A percentile compares a stretch with the other conserved stretches of the same genome.
Evolutionary conservation across 257 asterid genomes (phyloP).

Genomic region (Salvia splendens): DNA sequence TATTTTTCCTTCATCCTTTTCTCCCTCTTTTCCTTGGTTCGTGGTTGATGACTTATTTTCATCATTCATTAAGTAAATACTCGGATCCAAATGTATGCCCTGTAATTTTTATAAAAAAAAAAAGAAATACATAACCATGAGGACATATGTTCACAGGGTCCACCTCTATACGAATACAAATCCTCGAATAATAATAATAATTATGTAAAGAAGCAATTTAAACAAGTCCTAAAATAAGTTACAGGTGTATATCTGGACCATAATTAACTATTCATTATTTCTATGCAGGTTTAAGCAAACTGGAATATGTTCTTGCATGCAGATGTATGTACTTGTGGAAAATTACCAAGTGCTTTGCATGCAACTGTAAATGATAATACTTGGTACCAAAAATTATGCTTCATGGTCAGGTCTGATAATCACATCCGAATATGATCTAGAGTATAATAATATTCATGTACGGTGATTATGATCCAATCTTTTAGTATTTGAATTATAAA

Average conservation of each 20-base stretch:
- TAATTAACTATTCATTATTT: slow-evolving; percentile 3
- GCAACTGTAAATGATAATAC: background rate
- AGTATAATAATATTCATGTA: background rate
- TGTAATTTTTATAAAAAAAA: slow-evolving; percentile 41
- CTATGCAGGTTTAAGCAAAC: background rate
- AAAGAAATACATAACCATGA: slow-evolving; percentile 20
- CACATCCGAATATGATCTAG: background rate
- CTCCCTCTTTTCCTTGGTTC: slow-evolving; percentile 50
- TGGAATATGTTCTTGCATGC: background rate
- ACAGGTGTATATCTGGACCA: background rate
- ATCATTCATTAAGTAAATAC: slow-evolving; percentile 93
- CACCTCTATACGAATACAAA: slow-evolving; percentile 9
- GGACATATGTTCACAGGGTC: background rate
- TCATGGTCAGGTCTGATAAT: slow-evolving; percentile 21
- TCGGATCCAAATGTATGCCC: slow-evolving; percentile 99
- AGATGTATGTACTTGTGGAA: background rate
- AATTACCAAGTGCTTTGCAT: slow-evolving; percentile 14
- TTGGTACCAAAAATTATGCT: background rate
- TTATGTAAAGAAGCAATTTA: background rate
- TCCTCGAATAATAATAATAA: background rate
- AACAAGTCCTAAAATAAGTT: background rate
- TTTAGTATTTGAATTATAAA: background rate
- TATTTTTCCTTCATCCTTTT: slow-evolving; percentile 43
- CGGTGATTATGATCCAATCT: background rate
- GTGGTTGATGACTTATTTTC: slow-evolving; percentile 60